Conservation (phyloP, 1,284 basidiomycete species). For the Cutaneotrichosporon dermatis region DNA sequence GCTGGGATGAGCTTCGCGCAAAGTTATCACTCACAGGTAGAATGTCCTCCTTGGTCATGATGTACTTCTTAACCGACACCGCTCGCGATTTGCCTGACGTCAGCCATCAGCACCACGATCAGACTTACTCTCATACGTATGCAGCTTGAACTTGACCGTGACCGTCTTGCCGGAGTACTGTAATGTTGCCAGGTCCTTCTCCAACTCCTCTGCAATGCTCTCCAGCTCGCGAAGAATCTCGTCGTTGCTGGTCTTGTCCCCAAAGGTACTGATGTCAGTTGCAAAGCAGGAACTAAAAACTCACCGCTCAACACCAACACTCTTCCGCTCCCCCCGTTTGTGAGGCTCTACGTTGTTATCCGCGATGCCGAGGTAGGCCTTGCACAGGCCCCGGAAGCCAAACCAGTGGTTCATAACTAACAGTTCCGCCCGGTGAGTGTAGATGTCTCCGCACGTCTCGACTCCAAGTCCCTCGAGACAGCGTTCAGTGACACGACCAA, state of each 20-base stretch:
- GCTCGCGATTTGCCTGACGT: constrained; percentile 70
- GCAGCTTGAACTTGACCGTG: constrained; percentile 49
- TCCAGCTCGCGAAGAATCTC: constrained; percentile 70
- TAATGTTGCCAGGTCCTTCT: constrained; percentile 63
- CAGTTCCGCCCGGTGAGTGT: constrained; percentile 63
- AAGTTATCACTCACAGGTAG: constrained; percentile 66
- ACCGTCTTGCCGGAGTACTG: constrained; percentile 50
- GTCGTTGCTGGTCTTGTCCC: constrained; percentile 59
- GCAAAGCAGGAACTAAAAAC: constrained; percentile 3
- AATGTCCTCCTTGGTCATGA: constrained; percentile 71
- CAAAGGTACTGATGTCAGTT: constrained; percentile 61
- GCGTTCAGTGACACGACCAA: constrained; percentile 81
- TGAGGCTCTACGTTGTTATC: constrained; percentile 72
- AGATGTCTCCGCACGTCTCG: constrained; percentile 85
- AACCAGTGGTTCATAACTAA: constrained; percentile 81
- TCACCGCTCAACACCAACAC: constrained; percentile 81
- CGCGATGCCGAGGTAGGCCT: constrained; percentile 75
- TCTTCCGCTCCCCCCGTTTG: constrained; percentile 74
- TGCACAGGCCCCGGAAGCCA: constrained; percentile 65
- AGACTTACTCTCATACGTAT: constrained; percentile 44
- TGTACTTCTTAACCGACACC: constrained; percentile 68
- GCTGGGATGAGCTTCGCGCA: constrained; percentile 49
- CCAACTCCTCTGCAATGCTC: constrained; percentile 72
- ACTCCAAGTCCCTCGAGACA: constrained; percentile 79
- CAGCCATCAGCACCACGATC: neutral